Percentiles rank a stretch among this genome's conserved stretches.
Evolutionary conservation across 768 basidiomycete genomes (phyloP).

Genomic region (Crassisporium funariophilum): DNA sequence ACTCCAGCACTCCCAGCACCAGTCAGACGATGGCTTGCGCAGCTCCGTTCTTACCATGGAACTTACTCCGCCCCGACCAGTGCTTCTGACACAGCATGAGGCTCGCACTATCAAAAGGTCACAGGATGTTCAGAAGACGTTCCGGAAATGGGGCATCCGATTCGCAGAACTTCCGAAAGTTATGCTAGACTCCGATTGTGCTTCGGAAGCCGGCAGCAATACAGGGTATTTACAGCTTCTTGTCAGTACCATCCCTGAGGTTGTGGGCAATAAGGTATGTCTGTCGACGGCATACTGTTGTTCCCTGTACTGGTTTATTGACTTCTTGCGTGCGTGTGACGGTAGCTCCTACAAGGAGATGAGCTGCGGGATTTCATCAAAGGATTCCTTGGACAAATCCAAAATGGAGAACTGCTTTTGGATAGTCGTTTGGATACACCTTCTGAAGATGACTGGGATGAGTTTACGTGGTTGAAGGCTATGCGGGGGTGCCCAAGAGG

Average conservation of each 20-base stretch:
- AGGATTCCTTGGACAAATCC: slow-evolving; percentile 65
- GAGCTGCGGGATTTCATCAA: slow-evolving; percentile 80
- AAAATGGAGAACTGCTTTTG: slow-evolving; percentile 42
- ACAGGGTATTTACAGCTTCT: slow-evolving; percentile 65
- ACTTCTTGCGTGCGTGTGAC: slow-evolving; percentile 16
- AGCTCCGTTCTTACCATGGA: slow-evolving; percentile 30
- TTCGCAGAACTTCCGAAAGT: slow-evolving; percentile 43
- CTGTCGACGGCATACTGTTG: slow-evolving; percentile 22
- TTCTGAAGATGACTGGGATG: slow-evolving; percentile 23
- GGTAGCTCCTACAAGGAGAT: slow-evolving; percentile 61
- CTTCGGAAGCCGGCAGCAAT: slow-evolving; percentile 31
- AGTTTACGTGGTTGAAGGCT: slow-evolving; percentile 65
- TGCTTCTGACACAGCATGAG: slow-evolving; percentile 72
- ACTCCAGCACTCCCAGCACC: slow-evolving; percentile 44
- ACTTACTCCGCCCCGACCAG: slow-evolving; percentile 55
- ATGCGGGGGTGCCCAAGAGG: slow-evolving; percentile 82
- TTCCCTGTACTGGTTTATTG: slow-evolving; percentile 21
- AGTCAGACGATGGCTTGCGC: slow-evolving; percentile 34
- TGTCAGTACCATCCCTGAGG: slow-evolving; percentile 63
- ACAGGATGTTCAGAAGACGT: slow-evolving; percentile 43
- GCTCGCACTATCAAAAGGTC: slow-evolving; percentile 48
- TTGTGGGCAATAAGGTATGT: slow-evolving; percentile 75
- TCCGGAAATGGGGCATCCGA: slow-evolving; percentile 70
- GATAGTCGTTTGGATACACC: slow-evolving; percentile 26
- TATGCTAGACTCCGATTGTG: slow-evolving; percentile 24